Base-by-base conservation (phyloP, 495 filamentous ascomycete species). In the Penicillium samsonianum region DNA sequence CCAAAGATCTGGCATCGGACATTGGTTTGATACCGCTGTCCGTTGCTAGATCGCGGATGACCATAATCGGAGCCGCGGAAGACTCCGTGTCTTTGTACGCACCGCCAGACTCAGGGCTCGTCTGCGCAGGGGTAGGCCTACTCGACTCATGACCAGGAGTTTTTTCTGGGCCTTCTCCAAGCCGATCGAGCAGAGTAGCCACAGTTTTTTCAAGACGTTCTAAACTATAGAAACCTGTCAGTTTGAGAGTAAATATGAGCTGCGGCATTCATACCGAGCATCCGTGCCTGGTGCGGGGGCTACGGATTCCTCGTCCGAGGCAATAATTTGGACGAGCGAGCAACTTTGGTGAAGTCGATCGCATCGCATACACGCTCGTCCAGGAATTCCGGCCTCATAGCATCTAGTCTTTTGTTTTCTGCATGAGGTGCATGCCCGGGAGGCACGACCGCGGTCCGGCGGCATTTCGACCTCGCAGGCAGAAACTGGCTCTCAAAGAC, bases 391-490 rank as follows among this genome's bases (percentile, higher is more conserved):
- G 3, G 77, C 65, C 44, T 73, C 70, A 54, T 80, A 78, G 55
- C 76, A 78, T 51, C 76, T 58, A 7, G 77, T 79, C 62, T 79
- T 78, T 37, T 73, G 71, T 57, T 73, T 75, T 23, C 74, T 61
- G 62, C 76, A 80, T 28, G 74, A 69, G 28, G 63, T 58, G 53
- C 75, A 78, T 8, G 77, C 76, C 63, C 68, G 68, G 5, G 77
- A 80, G 40, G 77, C 77, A 19, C 76, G 68, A 42, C 77, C 74
- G 50, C 69, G 66, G 61, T 76, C 71, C 42, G 74, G 70, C 40
- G 74, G 75, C 77, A 80, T 78, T 41, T 55, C 33, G 1, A 37
- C 23, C 53, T 33, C 40, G 38, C 31, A 20, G 30, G 30, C 30
- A 10, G 14, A 37, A 14, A 16, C 33, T n/a, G 5, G 14, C 2